Percentiles rank a stretch among this genome's conserved stretches.
Conservation (phyloP, 768 basidiomycete species). For the Scleroderma bovista region DNA sequence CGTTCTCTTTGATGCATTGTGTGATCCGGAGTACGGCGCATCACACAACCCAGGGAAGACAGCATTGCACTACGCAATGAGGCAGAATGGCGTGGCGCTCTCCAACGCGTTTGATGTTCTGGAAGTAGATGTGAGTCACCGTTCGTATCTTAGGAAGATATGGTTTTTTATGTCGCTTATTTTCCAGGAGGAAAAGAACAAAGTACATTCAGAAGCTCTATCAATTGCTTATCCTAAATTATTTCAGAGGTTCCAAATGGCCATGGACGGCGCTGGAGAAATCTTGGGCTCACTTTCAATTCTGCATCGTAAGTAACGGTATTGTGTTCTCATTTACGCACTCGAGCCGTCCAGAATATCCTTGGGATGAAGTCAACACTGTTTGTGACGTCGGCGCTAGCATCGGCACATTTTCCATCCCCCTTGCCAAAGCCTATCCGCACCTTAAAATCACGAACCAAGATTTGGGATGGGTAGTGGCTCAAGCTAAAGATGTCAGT, state of each 20-base stretch:
- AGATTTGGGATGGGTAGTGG: neutral
- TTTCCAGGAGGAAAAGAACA: neutral
- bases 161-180: no score
- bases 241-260: constrained; percentile 5
- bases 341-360: constrained; percentile 6
- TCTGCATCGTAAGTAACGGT: neutral
- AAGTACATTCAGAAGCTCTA: neutral
- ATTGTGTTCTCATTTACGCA: neutral
- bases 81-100: no score
- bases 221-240: neutral
- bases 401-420: neutral
- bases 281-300: constrained; percentile 20
- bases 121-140: no score
- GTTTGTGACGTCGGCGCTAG: neutral
- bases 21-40: no score
- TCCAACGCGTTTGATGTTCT: no score
- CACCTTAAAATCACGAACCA: neutral
- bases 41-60: no score
- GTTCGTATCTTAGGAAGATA: no score
- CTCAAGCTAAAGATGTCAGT: neutral
- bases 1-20: no score
- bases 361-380: neutral
- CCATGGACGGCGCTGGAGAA: constrained; percentile 18
- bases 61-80: no score
- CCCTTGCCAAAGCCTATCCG: neutral